A percentile compares a stretch with the other conserved stretches of the same genome.
Conservation (phyloP, 176 grass and related monocot genomes). For the Rhipidocladum racemiflorum region DNA sequence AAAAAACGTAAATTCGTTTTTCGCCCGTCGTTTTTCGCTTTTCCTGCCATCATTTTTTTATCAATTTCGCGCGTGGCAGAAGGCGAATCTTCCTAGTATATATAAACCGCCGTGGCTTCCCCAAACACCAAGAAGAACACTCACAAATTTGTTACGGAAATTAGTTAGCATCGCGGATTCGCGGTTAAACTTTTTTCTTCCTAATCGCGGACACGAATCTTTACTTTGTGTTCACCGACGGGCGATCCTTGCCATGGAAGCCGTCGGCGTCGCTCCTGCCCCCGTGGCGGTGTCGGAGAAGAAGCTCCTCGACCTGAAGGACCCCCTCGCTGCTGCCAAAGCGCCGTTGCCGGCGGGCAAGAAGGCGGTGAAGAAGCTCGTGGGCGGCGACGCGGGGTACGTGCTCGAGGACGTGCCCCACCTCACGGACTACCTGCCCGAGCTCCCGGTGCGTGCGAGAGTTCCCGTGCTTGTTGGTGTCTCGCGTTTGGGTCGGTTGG, state of each 20-base stretch:
- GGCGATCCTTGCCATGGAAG: slow-evolving; percentile 35
- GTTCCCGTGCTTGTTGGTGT: slow-evolving; percentile 9
- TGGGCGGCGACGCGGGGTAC: slow-evolving; percentile 68
- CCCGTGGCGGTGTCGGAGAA: slow-evolving; percentile 32
- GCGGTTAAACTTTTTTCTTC: background rate
- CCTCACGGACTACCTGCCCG: slow-evolving; percentile 70
- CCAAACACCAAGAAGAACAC: slow-evolving; percentile 18
- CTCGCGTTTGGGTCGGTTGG: slow-evolving; percentile 7
- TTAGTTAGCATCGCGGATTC: background rate
- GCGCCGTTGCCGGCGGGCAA: slow-evolving; percentile 35
- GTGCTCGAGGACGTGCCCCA: slow-evolving; percentile 96
- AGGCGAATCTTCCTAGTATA: no score
- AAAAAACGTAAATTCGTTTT: no score
- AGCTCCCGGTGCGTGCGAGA: slow-evolving; percentile 68
- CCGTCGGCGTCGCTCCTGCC: slow-evolving; percentile 31
- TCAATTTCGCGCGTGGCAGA: no score
- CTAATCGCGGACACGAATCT: background rate
- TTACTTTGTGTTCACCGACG: background rate
- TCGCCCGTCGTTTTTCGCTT: no score
- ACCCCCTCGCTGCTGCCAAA: slow-evolving; percentile 9
- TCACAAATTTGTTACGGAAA: background rate
- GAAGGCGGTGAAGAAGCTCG: slow-evolving; percentile 55
- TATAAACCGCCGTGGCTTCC: slow-evolving; percentile 13
- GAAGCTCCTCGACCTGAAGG: slow-evolving; percentile 51
- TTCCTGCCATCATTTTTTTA: no score